phyloP scores from a whole-genome alignment of 2,329 filamentous ascomycete genomes.

The Verticillium nonalfalfae region DNA sequence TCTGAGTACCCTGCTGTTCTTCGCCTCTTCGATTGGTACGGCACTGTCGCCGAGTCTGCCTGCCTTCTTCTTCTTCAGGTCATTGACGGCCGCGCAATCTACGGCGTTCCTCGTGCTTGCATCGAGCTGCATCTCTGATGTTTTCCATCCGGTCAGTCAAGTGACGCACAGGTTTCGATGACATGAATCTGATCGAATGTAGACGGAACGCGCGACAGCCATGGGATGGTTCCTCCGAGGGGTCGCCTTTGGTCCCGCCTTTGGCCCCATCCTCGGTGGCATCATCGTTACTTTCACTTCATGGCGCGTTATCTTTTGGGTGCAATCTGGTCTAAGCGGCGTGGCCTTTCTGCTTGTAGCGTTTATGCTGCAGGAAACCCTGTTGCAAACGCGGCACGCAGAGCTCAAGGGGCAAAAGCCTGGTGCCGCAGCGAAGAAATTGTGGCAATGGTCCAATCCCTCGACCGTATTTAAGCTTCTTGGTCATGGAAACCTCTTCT shows the following conservation, averaged over 20 bases:
- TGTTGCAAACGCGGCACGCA: constrained; percentile 54
- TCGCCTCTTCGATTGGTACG: constrained; percentile 61
- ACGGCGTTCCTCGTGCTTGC: constrained; percentile 70
- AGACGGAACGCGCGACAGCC: constrained; percentile 62
- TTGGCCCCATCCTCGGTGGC: constrained; percentile 66
- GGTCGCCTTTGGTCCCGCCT: constrained; percentile 64
- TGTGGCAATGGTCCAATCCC: constrained; percentile 61
- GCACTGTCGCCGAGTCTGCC: constrained; percentile 65
- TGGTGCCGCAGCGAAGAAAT: constrained; percentile 40
- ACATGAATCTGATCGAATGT: neutral
- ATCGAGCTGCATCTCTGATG: constrained; percentile 49
- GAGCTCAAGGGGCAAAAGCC: constrained; percentile 51
- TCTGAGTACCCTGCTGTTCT: constrained; percentile 56
- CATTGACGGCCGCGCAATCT: constrained; percentile 68
- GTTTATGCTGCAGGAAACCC: constrained; percentile 67
- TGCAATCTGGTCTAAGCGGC: constrained; percentile 64
- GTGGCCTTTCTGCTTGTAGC: constrained; percentile 52
- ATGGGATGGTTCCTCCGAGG: constrained; percentile 68
- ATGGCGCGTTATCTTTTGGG: constrained; percentile 74
- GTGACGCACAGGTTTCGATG: no score
- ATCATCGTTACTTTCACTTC: constrained; percentile 68
- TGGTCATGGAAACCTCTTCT: constrained; percentile 57
- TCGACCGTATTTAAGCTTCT: constrained; percentile 57
- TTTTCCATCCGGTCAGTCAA: constrained; percentile 29
- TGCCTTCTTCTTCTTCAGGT: constrained; percentile 67